phyloP scores from a whole-genome alignment of 164 flowering plant genomes.

The Houttuynia cordata region DNA sequence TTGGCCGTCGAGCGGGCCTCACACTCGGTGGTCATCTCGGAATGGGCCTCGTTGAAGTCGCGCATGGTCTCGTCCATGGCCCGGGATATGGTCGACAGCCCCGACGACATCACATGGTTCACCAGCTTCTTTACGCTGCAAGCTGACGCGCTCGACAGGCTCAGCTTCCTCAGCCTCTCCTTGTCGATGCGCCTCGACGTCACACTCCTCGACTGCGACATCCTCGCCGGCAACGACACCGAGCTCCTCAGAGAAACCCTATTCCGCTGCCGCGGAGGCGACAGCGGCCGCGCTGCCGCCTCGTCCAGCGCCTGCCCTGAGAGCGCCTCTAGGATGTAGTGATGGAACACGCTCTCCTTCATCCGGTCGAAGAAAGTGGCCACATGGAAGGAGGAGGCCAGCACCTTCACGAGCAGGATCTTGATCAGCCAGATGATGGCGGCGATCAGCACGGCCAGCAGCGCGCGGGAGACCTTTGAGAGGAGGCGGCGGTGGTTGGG shows the following conservation, averaged over 20 bases:
- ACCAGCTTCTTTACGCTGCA: slow-evolving; percentile 70
- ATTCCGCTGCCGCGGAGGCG: neutral
- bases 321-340: slow-evolving; percentile 59
- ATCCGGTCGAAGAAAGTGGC: slow-evolving; percentile 72
- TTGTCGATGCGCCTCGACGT: slow-evolving; percentile 38
- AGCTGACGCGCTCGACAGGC: slow-evolving; percentile 58
- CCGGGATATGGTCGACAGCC: slow-evolving; percentile 43
- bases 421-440: slow-evolving; percentile 56
- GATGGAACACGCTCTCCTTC: slow-evolving; percentile 68
- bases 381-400: slow-evolving; percentile 64
- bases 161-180: slow-evolving; percentile 49
- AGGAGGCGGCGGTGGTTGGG: slow-evolving; percentile 17
- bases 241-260: slow-evolving; percentile 7
- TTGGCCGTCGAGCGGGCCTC: slow-evolving; percentile 68
- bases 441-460: slow-evolving; percentile 44
- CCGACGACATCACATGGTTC: slow-evolving; percentile 32
- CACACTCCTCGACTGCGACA: slow-evolving; percentile 24
- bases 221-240: slow-evolving; percentile 32
- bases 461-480: slow-evolving; percentile 37
- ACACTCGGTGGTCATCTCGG: slow-evolving; percentile 55
- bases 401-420: slow-evolving; percentile 42
- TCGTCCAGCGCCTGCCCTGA: slow-evolving; percentile 63
- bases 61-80: slow-evolving; percentile 36
- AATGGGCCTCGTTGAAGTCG: slow-evolving; percentile 29
- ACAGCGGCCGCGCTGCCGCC: slow-evolving; percentile 11